Base-by-base conservation (phyloP, 176 grass and related monocot species). In the Miscanthus lutarioriparius region DNA sequence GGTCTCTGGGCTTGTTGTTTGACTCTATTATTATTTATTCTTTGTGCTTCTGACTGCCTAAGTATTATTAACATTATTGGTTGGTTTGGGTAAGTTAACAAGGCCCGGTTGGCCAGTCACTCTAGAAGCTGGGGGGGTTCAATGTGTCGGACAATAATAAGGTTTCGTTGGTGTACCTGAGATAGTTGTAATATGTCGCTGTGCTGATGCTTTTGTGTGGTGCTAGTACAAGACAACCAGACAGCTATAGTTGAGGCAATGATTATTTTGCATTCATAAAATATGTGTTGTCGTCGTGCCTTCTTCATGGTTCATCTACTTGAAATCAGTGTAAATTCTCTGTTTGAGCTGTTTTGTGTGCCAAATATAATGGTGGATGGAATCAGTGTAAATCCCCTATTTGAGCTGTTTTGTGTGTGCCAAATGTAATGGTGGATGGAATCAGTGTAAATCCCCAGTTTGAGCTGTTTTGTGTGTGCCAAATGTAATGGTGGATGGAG, bases 11-110 rank as follows among this genome's bases (percentile, higher is more conserved):
- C 82, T 84, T 92, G 87, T 66, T 83, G 83, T 80, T 83, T 92
- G 87, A 89, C 80, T 49, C 65, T 90, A 82, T 80, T 84, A 89
- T 92, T 89, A 84, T 76, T 86, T 87, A 92, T 92, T 92, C 90
- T 89, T 92, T 89, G 83, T 86, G 84, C 76, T 86, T 80, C 87
- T 90, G 80, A 90, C 73, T 87, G 39, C 80, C 38, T 59, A 87
- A 84, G 68, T 76, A 86, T 83, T 76, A 86, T 83, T 89, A 86
- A 86, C 80, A 80, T 90, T 95, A 92, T 95, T 86, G 85, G 88
- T 95, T 86, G 85, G 88, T 94, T 89, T 95, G 90, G 88, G 84
- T 80, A 93, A 88, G 56, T 89, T 93, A 91, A 91, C 83, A 90
- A 91, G 86, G 90, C 86, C 75, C 25, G 38, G 76, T 70, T 83